These are phyloP conservation scores for Termitomyces sp. DNA, from an alignment of 768 basidiomycete genomes.

Conservation along the genomic window DNA sequence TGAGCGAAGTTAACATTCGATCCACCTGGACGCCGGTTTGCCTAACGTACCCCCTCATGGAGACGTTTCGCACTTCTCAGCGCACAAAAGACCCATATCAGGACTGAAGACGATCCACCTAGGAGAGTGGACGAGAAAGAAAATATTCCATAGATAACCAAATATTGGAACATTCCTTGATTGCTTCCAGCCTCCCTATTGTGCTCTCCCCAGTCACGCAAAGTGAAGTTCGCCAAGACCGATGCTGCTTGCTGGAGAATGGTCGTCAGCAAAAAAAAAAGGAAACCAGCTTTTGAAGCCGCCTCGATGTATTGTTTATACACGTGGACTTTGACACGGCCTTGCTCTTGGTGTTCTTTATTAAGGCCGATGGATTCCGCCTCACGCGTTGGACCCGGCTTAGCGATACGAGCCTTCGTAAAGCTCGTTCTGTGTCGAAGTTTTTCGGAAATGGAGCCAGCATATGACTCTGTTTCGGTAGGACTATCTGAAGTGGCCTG, in stretches of 20 bases:
- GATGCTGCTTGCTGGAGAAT: conserved; percentile 52
- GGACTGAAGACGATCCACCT: conserved; percentile 48
- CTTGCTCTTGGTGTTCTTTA: conserved; percentile 75
- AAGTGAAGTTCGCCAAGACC: conserved; percentile 55
- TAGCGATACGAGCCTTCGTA: conserved; percentile 45
- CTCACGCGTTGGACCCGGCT: conserved; percentile 31
- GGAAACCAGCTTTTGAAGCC: conserved; percentile 69
- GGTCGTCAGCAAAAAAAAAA: conserved; percentile 51
- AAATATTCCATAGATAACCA: conserved; percentile 63
- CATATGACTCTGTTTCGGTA: conserved; percentile 18
- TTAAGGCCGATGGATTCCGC: conserved; percentile 40
- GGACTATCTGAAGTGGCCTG: conserved; percentile 16
- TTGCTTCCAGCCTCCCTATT: conserved; percentile 59
- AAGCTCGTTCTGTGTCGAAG: conserved; percentile 52
- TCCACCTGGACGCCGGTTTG: neutral
- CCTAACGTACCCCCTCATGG: conserved; percentile 64
- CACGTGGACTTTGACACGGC: conserved; percentile 71
- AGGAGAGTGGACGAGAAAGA: conserved; percentile 52
- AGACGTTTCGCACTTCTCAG: conserved; percentile 67
- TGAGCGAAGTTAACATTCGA: neutral
- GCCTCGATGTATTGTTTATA: conserved; percentile 77
- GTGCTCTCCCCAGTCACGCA: conserved; percentile 81
- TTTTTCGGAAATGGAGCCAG: conserved; percentile 45
- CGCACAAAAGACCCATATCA: conserved; percentile 76
- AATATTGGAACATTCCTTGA: conserved; percentile 48